Percentiles rank a stretch among this genome's conserved stretches.
Evolutionary conservation across 176 grass and related monocot genomes (phyloP).

Genomic region (Avena insularis): DNA sequence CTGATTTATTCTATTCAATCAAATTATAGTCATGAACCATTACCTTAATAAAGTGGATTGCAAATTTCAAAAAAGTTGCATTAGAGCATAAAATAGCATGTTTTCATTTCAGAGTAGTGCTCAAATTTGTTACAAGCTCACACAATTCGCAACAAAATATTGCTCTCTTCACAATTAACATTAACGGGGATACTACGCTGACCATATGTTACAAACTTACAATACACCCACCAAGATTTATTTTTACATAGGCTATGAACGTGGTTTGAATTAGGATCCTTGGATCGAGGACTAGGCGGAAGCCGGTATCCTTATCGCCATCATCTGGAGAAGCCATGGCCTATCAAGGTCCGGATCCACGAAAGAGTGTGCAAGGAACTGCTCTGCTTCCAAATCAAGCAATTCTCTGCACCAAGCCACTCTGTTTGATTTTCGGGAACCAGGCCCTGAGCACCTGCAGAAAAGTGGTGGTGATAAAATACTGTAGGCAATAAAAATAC

Average conservation of each 20-base stretch:
- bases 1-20: neutral
- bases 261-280: slow-evolving; percentile 31
- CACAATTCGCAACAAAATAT: slow-evolving; percentile 13
- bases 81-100: neutral
- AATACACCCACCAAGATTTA: slow-evolving; percentile 36
- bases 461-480: neutral
- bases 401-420: slow-evolving; percentile 87
- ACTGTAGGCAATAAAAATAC: neutral
- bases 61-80: neutral
- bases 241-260: slow-evolving; percentile 24
- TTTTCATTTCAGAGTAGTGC: neutral
- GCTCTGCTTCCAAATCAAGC: slow-evolving; percentile 83
- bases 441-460: slow-evolving; percentile 86
- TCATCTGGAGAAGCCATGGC: slow-evolving; percentile 87
- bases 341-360: slow-evolving; percentile 71
- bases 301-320: slow-evolving; percentile 71
- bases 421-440: slow-evolving; percentile 55
- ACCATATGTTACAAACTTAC: slow-evolving; percentile 29
- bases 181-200: neutral
- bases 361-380: slow-evolving; percentile 79
- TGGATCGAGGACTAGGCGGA: slow-evolving; percentile 55
- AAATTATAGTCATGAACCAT: neutral
- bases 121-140: neutral
- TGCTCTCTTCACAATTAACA: neutral
- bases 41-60: neutral